Evolutionary conservation across 1,284 basidiomycete species (phyloP).

Genomic region (Ganoderma meredithae): DNA sequence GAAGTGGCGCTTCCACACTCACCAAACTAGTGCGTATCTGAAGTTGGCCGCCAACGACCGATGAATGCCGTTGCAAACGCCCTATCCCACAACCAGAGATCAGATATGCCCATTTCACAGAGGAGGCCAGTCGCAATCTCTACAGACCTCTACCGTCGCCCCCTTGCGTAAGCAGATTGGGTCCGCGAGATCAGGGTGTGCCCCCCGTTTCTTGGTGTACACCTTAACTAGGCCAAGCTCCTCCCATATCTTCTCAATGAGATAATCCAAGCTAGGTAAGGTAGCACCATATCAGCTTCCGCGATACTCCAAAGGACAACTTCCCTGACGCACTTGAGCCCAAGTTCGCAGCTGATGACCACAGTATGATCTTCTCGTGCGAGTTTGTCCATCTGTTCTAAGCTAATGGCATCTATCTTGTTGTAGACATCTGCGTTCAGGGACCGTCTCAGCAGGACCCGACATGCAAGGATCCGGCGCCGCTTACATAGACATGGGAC

Average conservation of each 20-base stretch:
- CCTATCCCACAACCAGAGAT: slow-evolving; percentile 46
- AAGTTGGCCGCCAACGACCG: slow-evolving; percentile 90
- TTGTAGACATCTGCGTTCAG: slow-evolving; percentile 87
- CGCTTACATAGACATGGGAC: slow-evolving; percentile 85
- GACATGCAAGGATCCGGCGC: slow-evolving; percentile 13
- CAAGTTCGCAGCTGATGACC: slow-evolving; percentile 95
- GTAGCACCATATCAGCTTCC: slow-evolving; percentile 14
- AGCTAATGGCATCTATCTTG: slow-evolving; percentile 91
- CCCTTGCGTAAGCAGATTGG: slow-evolving; percentile 94
- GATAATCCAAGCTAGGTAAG: slow-evolving; percentile 76
- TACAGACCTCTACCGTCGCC: slow-evolving; percentile 87
- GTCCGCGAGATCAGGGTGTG: slow-evolving; percentile 88
- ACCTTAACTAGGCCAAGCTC: slow-evolving; percentile 88
- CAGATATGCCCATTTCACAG: slow-evolving; percentile 20
- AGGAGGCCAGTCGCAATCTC: not conserved
- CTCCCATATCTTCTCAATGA: slow-evolving; percentile 92
- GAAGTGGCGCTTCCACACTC: slow-evolving; percentile 41
- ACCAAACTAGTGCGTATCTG: slow-evolving; percentile 92
- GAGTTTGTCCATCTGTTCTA: slow-evolving; percentile 90
- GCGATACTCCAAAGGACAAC: slow-evolving; percentile 9
- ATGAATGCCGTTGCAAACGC: slow-evolving; percentile 93
- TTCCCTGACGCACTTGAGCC: slow-evolving; percentile 69
- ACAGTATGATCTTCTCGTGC: slow-evolving; percentile 89
- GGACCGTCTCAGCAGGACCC: slow-evolving; percentile 16
- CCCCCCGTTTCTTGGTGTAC: slow-evolving; percentile 97